Conservation (phyloP, 306 rosid species). For the Datisca glomerata region DNA sequence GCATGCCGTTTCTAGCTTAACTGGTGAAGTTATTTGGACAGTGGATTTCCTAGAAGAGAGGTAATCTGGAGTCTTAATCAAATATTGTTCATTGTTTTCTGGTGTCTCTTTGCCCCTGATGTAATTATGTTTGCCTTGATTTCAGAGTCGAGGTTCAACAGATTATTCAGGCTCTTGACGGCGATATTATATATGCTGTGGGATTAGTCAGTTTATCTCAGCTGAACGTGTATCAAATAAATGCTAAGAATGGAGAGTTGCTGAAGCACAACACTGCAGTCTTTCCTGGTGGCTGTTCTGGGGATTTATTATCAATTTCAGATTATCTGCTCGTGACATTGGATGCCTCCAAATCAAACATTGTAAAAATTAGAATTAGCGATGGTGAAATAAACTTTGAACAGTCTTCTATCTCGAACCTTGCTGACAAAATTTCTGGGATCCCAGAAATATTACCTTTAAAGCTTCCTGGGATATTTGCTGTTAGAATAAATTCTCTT, state of each 20-base stretch:
- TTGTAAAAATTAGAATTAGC: slow-evolving; percentile 42
- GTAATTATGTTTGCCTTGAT: slow-evolving; percentile 20
- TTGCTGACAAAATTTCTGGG: slow-evolving; percentile 42
- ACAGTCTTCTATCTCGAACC: slow-evolving; percentile 36
- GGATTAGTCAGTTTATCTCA: slow-evolving; percentile 63
- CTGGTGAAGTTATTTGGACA: slow-evolving; percentile 76
- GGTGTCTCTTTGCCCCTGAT: slow-evolving; percentile 16
- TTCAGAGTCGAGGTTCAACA: slow-evolving; percentile 73
- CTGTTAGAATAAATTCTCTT: slow-evolving; percentile 35
- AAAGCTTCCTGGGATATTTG: slow-evolving; percentile 60
- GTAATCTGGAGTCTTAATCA: slow-evolving; percentile 24
- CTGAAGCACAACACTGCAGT: slow-evolving; percentile 36
- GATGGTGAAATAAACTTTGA: slow-evolving; percentile 49
- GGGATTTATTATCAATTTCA: slow-evolving; percentile 58
- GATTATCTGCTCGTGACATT: slow-evolving; percentile 50
- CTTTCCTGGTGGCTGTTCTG: slow-evolving; percentile 50
- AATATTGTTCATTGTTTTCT: slow-evolving; percentile 6
- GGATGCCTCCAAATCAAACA: slow-evolving; percentile 53
- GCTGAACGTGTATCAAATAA: slow-evolving; percentile 42
- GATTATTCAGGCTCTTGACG: slow-evolving; percentile 44
- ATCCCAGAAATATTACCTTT: slow-evolving; percentile 48
- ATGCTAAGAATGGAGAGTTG: slow-evolving; percentile 65
- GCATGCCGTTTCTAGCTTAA: slow-evolving; percentile 71
- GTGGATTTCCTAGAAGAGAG: slow-evolving; percentile 59
- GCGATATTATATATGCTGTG: slow-evolving; percentile 41